Conservation (phyloP, 106 monocot genomes). For the Allium sativum region DNA sequence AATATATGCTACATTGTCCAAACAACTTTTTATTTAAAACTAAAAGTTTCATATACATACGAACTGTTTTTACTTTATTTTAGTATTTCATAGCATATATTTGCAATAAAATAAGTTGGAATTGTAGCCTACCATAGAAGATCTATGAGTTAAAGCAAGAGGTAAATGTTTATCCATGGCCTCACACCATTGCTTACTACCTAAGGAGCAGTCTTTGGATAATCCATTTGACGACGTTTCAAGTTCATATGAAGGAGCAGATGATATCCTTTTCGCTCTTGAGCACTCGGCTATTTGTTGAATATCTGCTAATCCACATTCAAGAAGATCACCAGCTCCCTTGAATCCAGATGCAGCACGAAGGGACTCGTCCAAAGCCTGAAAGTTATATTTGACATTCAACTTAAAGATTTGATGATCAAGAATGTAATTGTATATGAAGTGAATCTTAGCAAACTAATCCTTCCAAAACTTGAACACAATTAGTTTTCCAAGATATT, state of each 20-base stretch:
- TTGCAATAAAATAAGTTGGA: not conserved
- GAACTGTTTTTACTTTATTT: too few relatives aligned
- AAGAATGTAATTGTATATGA: too few relatives aligned
- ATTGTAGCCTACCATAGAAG: slow-evolving; percentile 42
- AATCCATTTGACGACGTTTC: slow-evolving; percentile 8
- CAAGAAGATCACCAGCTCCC: slow-evolving; percentile 72
- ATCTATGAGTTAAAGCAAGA: slow-evolving; percentile 40
- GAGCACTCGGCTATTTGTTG: slow-evolving; percentile 37
- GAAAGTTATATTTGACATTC: slow-evolving; percentile 1
- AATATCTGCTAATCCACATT: slow-evolving; percentile 57
- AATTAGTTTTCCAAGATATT: too few relatives aligned
- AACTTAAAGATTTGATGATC: not conserved
- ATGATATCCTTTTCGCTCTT: slow-evolving; percentile 53
- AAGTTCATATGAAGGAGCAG: slow-evolving; percentile 70
- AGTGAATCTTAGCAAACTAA: too few relatives aligned
- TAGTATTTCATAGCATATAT: not conserved
- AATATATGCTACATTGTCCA: too few relatives aligned
- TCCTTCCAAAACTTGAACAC: too few relatives aligned
- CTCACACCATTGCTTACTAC: slow-evolving; percentile 51
- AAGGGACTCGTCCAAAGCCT: slow-evolving; percentile 92
- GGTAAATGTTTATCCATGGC: slow-evolving; percentile 58
- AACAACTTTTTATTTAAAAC: too few relatives aligned
- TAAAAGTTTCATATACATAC: too few relatives aligned
- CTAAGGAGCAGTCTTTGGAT: slow-evolving; percentile 22
- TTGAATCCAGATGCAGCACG: slow-evolving; percentile 92